These are phyloP conservation scores for Allomyces arbusculus DNA, from an alignment of 192 early-diverging fungal genomes.

Conservation along the genomic window DNA sequence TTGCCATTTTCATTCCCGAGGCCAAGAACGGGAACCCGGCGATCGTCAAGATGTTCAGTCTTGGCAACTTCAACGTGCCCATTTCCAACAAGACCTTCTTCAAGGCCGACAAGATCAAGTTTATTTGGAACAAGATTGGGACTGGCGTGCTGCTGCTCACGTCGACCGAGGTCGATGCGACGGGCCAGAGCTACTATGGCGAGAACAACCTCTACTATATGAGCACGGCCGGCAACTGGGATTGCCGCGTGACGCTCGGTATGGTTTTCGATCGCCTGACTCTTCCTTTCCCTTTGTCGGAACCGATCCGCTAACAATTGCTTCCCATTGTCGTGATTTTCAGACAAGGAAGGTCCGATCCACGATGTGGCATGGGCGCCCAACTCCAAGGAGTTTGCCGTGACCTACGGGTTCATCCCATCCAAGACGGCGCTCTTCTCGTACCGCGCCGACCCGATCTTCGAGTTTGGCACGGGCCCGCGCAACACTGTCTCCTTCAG, in stretches of 20 bases:
- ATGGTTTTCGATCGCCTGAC: background rate
- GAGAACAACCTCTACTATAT: constrained; percentile 86
- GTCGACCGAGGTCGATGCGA: constrained; percentile 86
- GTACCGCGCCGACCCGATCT: constrained; percentile 59
- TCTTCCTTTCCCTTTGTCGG: background rate
- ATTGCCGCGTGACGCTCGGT: constrained; percentile 63
- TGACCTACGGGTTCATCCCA: constrained; percentile 86
- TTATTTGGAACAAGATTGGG: constrained; percentile 81
- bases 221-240: constrained; percentile 74
- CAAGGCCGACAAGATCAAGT: constrained; percentile 78
- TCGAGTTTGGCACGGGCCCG: constrained; percentile 65
- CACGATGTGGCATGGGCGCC: constrained; percentile 94
- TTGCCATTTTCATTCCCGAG: constrained; percentile 83
- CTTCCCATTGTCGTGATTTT: constrained; percentile 7
- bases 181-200: constrained; percentile 91
- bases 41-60: constrained; percentile 66
- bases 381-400: constrained; percentile 91
- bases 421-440: constrained; percentile 84
- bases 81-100: constrained; percentile 83
- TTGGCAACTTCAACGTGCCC: constrained; percentile 47
- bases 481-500: constrained; percentile 80
- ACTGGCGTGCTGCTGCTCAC: constrained; percentile 77
- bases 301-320: background rate
- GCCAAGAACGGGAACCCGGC: constrained; percentile 54
- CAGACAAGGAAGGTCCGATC: constrained; percentile 71